A percentile compares a stretch with the other conserved stretches of the same genome.
Conservation (phyloP, 176 grass and related monocot genomes). For the Ampelocalamus luodianensis region DNA sequence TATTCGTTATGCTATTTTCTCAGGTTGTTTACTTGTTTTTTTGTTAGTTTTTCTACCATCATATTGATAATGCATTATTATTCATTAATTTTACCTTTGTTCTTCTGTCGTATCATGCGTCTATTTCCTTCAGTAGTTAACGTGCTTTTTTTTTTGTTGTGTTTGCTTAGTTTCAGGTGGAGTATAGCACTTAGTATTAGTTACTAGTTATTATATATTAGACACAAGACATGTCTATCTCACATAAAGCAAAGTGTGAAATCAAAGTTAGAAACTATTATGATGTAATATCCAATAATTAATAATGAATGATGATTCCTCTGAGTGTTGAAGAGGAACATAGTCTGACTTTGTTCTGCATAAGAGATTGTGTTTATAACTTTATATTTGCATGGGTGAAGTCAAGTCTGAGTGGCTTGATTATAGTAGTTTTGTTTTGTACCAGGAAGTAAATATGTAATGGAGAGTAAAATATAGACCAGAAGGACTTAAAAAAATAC, state of each 20-base stretch:
- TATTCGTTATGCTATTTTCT: slow-evolving; percentile 3
- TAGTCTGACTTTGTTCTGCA: not conserved
- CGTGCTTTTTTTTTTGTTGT: not conserved
- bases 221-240: not conserved
- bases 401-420: too few species aligned
- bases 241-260: not conserved
- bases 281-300: not conserved
- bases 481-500: not conserved
- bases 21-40: not conserved
- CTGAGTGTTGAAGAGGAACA: not conserved
- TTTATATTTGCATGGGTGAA: too few species aligned
- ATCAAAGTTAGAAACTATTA: not conserved
- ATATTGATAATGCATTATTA: not conserved
- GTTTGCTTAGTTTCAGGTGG: not conserved
- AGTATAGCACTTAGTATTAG: not conserved
- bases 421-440: too few species aligned
- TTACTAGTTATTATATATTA: not conserved
- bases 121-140: not conserved
- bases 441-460: not conserved
- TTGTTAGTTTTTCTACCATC: not conserved
- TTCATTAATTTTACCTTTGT: not conserved
- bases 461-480: not conserved
- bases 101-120: not conserved
- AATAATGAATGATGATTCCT: not conserved
- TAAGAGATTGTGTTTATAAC: not conserved